Evolutionary conservation across 352 stramenopile genomes (phyloP).

Genomic region (Globisporangium middletonii): DNA sequence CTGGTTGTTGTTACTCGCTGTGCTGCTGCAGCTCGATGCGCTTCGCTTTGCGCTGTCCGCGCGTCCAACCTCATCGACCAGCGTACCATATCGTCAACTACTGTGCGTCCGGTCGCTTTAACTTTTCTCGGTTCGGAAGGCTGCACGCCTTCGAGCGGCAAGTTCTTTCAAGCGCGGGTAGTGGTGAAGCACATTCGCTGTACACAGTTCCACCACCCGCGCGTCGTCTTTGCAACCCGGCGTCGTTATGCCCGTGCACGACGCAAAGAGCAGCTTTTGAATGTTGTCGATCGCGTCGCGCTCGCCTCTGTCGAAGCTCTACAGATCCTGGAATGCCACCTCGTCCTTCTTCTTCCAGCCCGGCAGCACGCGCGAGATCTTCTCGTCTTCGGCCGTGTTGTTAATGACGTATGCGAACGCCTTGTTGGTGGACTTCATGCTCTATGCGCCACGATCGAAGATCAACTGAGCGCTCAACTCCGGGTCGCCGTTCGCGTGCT

Average conservation of each 20-base stretch:
- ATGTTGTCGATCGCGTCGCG: not conserved
- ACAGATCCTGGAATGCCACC: not conserved
- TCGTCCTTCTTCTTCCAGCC: not conserved
- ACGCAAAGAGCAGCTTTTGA: too few species aligned
- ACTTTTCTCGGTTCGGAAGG: not conserved
- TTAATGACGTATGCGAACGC: constrained; percentile 12
- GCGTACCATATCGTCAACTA: not conserved
- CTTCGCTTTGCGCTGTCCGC: not conserved
- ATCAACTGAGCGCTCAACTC: constrained; percentile 18
- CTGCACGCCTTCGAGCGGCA: not conserved
- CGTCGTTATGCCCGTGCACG: too few species aligned
- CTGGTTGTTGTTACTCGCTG: not conserved
- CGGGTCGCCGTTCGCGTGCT: constrained; percentile 20
- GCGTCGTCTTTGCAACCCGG: not conserved
- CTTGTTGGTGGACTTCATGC: constrained; percentile 24
- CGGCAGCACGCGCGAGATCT: not conserved
- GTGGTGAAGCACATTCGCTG: not conserved
- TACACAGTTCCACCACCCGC: not conserved
- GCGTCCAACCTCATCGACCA: constrained; percentile 6
- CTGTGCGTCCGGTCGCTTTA: too few species aligned
- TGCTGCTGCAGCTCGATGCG: too few species aligned
- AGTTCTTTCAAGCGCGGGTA: constrained; percentile 1
- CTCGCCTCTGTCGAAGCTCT: not conserved
- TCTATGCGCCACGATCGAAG: constrained; percentile 24
- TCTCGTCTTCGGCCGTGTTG: constrained; percentile 1